Evolutionary conservation across 306 rosid genomes (phyloP).

Genomic region (Sphenostylis stenocarpa): DNA sequence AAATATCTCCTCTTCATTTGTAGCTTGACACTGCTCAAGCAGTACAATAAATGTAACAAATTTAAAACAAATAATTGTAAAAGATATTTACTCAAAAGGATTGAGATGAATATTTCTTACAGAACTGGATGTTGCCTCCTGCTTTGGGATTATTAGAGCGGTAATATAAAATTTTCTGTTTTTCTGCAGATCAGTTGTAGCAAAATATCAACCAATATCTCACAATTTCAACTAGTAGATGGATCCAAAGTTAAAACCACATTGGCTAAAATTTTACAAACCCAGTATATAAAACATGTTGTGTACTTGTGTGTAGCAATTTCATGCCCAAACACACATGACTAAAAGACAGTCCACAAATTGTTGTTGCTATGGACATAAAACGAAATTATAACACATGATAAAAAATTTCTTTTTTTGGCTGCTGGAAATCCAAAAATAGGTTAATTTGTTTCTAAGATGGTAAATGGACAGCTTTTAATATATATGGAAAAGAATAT

Average conservation of each 20-base stretch:
- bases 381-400: slow-evolving; percentile 1
- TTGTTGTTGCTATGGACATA: background rate
- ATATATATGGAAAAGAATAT: background rate
- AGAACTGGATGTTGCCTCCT: slow-evolving; percentile 80
- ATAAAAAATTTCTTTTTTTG: slow-evolving; percentile 8
- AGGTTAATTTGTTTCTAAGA: slow-evolving; percentile 9
- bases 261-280: slow-evolving; percentile 7
- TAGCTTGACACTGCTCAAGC: slow-evolving; percentile 75
- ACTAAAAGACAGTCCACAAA: background rate
- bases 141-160: slow-evolving; percentile 86
- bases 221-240: slow-evolving; percentile 2
- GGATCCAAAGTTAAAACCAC: slow-evolving; percentile 4
- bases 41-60: slow-evolving; percentile 8
- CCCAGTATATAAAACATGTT: background rate
- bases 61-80: slow-evolving; percentile 8
- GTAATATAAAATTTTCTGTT: slow-evolving; percentile 78
- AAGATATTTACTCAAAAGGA: slow-evolving; percentile 15
- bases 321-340: slow-evolving; percentile 10
- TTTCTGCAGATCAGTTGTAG: slow-evolving; percentile 55
- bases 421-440: slow-evolving; percentile 6
- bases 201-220: slow-evolving; percentile 33
- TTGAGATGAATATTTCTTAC: slow-evolving; percentile 50
- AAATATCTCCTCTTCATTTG: slow-evolving; percentile 90
- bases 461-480: background rate
- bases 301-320: background rate